Base-by-base conservation (phyloP, 1,284 basidiomycete species). In the Apiotrichum gamsii region DNA sequence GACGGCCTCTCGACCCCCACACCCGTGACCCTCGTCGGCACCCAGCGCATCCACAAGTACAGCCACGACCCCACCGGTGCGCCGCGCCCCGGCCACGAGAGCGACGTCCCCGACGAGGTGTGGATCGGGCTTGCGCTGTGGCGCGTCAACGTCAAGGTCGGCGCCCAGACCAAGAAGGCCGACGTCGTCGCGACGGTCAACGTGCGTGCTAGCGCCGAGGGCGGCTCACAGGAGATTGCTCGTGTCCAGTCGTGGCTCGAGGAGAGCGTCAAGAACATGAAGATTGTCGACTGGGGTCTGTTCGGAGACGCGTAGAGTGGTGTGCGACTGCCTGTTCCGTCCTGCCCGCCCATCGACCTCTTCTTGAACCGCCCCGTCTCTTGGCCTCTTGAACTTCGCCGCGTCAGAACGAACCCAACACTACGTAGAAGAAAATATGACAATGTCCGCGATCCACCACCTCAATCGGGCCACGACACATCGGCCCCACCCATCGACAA, bases 131-230 rank as follows among this genome's bases (percentile, higher is more conserved):
- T 94, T 62, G 87, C 83, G 9, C 74, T 96, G 9, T 93, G 83
- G 72, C 81, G 90, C 21, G 56, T 57, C 47, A 67, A 59, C 61
- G 30, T 56, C 15, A 15, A 40, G 14, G 14, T 31, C 2, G 33
- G 23, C 15, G 47, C n/a, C 68, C 77, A 43, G 57, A 66, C 72
- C 42, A 87, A 84, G 66, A 74, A 74, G 23, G 79, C 83, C 8
- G 91, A 95, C 66, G 66, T 94, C 18, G 84, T 93, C 30, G 76
- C 87, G 55, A 83, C 84, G 18, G 84, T 84, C 65, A 95, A 91
- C 67, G 77, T 87, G 20, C 75, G 59, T 67, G 67, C 44, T 57
- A 31, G 59, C 64, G 32, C 77, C 80, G 50, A 91, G 90, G 58
- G 65, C 78, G 13, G 54, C 61, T 0, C 85, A 9, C 78, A 80